Base-by-base conservation (phyloP, 2,329 filamentous ascomycete genomes). In the Bipolaris sorokiniana region DNA sequence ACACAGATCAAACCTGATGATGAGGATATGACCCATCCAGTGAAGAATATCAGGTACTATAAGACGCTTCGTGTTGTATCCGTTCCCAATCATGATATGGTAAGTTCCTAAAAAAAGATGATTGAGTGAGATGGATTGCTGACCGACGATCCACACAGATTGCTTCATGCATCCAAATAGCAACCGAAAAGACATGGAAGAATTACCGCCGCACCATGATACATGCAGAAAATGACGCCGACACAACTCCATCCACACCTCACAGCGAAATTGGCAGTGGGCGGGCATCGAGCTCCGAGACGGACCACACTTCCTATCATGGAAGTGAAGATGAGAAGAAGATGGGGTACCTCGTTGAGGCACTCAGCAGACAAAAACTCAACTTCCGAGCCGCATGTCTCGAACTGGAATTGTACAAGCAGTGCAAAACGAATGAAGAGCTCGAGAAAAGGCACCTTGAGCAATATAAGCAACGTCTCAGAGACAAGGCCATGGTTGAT, bases 401-500 rank as follows among this genome's bases (percentile, higher is more conserved):
- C 3, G 36, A 51, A 16, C 37, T 44, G 3, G 28, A 44, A 5
- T 4, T 33, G 11, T 15, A 15, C 38, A 46, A 26, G 4, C 18
- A 42, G 5, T 10, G 31, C 1, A 15, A 16, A n/a, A n/a, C n/a
- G n/a, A n/a, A 46, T 11, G 5, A 56, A 16, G n/a, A n/a, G 5
- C 53, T 56, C 3, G 23, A 51, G 18, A 23, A 40, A 11, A 45
- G 47, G 15, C 36, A 51, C n/a, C n/a, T 18, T 4, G 34, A 51
- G 11, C 48, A 56, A n/a, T 41, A 15, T 6, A 11, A 13, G 20
- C 53, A 56, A 16, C 41, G 48, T 1, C 7, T 47, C 3, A 51
- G 51, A 2, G 48, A 56, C n/a, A 56, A 51, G 26, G 34, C 5
- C 11, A 13, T 56, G 13, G 18, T 47, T 11, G 41, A 56, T 4